These are phyloP conservation scores for Coriolopsis trogii DNA, from an alignment of 1,284 basidiomycete species.

Conservation along the genomic window DNA sequence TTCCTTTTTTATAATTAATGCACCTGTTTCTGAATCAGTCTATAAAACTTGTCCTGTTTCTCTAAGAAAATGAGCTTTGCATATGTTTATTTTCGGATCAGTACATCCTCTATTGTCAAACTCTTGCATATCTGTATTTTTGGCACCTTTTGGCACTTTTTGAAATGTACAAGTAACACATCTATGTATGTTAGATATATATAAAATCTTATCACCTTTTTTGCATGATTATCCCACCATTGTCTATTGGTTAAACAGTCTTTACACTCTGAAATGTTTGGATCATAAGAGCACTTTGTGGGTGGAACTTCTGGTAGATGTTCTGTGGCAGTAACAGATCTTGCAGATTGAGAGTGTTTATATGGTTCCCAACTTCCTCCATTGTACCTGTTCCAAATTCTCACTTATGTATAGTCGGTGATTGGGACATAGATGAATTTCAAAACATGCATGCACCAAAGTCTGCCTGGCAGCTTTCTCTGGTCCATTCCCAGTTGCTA, in stretches of 20 bases:
- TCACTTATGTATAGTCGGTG: neutral
- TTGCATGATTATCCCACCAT: neutral
- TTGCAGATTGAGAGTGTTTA: neutral
- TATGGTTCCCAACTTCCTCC: neutral
- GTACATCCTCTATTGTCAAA: neutral
- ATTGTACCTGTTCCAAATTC: neutral
- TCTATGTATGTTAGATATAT: neutral
- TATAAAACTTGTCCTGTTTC: neutral
- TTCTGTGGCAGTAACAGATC: neutral
- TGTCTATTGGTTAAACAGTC: neutral
- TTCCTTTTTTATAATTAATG: conserved; percentile 35
- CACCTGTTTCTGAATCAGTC: conserved; percentile 24
- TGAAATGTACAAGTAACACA: neutral
- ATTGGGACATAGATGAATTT: no score
- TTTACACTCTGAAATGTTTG: neutral
- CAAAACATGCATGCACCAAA: no score
- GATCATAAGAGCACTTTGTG: neutral
- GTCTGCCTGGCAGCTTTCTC: no score
- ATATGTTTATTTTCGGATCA: neutral
- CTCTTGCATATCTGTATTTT: neutral
- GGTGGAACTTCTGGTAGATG: neutral
- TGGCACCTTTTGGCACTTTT: neutral
- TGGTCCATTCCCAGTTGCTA: no score
- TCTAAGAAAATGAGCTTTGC: neutral
- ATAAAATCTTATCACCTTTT: neutral